These are phyloP conservation scores for Alternaria infectoria DNA, from an alignment of 2,329 filamentous ascomycete genomes.

Conservation along the genomic window DNA sequence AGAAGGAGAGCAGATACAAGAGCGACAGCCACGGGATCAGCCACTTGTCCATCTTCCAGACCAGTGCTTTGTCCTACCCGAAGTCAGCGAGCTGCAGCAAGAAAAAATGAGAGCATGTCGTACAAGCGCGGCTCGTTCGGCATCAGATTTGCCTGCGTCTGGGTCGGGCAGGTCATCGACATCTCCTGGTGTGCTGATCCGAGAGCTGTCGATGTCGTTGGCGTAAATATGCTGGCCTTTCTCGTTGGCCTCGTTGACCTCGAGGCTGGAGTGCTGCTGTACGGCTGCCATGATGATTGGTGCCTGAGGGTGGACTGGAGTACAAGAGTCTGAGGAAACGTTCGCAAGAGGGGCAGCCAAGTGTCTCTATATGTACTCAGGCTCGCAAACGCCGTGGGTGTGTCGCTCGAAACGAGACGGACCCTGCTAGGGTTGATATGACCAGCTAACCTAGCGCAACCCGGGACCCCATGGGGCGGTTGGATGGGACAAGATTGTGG, in stretches of 20 bases:
- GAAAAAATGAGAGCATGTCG: neutral
- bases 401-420: conserved; percentile 15
- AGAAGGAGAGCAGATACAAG: conserved; percentile 51
- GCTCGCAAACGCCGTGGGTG: conserved; percentile 13
- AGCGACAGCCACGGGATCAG: conserved; percentile 51
- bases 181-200: conserved; percentile 29
- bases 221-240: conserved; percentile 30
- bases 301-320: conserved; percentile 17
- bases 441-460: conserved; percentile 27
- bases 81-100: conserved; percentile 17
- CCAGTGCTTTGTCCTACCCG: conserved; percentile 44
- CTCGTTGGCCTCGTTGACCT: conserved; percentile 29
- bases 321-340: conserved; percentile 25
- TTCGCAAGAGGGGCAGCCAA: conserved; percentile 18
- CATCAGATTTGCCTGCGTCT: conserved; percentile 42
- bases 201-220: conserved; percentile 38
- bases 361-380: conserved; percentile 42
- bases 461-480: conserved; percentile 46
- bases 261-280: conserved; percentile 30
- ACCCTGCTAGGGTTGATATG: conserved; percentile 13
- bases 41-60: conserved; percentile 52
- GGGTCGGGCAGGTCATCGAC: conserved; percentile 45
- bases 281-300: conserved; percentile 38
- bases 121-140: conserved; percentile 45
- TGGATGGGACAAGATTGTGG: conserved; percentile 38